These are phyloP conservation scores for Cucurbita maxima DNA, from an alignment of 306 rosid genomes.

Conservation along the genomic window DNA sequence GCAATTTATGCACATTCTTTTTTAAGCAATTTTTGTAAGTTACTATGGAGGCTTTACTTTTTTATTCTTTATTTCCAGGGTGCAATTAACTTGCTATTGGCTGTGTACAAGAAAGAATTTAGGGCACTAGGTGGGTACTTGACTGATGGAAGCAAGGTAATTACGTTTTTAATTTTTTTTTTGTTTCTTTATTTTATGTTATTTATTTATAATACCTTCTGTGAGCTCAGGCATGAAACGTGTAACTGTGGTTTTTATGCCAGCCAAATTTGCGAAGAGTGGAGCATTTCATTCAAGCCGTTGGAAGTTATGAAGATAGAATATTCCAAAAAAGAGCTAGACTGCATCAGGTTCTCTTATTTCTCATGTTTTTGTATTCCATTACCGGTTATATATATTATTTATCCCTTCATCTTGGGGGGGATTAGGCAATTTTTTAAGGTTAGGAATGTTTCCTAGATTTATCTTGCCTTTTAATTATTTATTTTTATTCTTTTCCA, in stretches of 20 bases:
- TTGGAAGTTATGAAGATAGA: constrained; percentile 76
- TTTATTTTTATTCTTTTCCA: no score
- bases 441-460: no score
- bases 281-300: constrained; percentile 87
- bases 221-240: background rate
- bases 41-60: background rate
- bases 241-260: background rate
- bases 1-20: background rate
- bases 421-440: background rate
- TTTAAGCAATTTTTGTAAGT: background rate
- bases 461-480: no score
- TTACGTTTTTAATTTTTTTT: background rate
- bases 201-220: background rate
- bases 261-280: constrained; percentile 73
- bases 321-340: constrained; percentile 88
- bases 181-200: background rate
- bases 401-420: background rate
- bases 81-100: constrained; percentile 77
- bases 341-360: constrained; percentile 59
- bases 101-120: constrained; percentile 88
- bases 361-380: background rate
- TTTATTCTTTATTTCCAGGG: constrained; percentile 35
- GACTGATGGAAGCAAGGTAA: constrained; percentile 80
- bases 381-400: background rate
- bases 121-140: constrained; percentile 66